Evolutionary conservation across 2,329 filamentous ascomycete species (phyloP).

Genomic region (Keithomyces neogunnii): DNA sequence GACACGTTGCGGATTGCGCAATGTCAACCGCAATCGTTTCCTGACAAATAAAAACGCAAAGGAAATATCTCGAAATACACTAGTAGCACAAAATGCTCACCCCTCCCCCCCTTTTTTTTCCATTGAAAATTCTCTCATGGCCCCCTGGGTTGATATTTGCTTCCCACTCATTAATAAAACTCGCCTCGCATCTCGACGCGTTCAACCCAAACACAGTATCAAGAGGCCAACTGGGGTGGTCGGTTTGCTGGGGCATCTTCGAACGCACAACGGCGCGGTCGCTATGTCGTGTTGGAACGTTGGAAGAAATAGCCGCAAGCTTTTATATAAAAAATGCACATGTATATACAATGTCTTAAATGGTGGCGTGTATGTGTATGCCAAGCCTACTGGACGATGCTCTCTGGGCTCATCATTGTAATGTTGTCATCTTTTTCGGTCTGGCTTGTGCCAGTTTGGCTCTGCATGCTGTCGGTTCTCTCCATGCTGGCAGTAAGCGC

Average conservation of each 20-base stretch:
- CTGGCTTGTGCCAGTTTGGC: conserved; percentile 50
- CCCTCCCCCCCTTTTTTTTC: background rate
- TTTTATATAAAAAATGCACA: background rate
- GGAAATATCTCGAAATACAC: background rate
- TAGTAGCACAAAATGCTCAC: background rate
- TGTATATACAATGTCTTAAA: background rate
- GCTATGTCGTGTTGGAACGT: background rate
- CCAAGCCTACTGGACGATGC: conserved; percentile 43
- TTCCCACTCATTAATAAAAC: background rate
- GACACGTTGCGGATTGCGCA: too few species aligned
- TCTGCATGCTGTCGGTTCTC: conserved; percentile 48
- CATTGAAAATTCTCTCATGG: background rate
- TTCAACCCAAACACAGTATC: background rate
- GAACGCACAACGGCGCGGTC: background rate
- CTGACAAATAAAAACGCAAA: background rate
- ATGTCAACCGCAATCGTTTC: too few species aligned
- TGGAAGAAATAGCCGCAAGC: too few species aligned
- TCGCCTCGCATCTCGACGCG: background rate
- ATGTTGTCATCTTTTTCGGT: conserved; percentile 60
- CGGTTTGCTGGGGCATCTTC: background rate
- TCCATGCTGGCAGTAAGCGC: conserved; percentile 45
- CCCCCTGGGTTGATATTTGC: background rate
- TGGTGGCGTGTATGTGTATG: background rate
- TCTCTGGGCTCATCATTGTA: conserved; percentile 81
- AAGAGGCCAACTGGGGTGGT: background rate